phyloP scores from a whole-genome alignment of 352 stramenopile genomes.

The Phytopythium ostracodes region DNA sequence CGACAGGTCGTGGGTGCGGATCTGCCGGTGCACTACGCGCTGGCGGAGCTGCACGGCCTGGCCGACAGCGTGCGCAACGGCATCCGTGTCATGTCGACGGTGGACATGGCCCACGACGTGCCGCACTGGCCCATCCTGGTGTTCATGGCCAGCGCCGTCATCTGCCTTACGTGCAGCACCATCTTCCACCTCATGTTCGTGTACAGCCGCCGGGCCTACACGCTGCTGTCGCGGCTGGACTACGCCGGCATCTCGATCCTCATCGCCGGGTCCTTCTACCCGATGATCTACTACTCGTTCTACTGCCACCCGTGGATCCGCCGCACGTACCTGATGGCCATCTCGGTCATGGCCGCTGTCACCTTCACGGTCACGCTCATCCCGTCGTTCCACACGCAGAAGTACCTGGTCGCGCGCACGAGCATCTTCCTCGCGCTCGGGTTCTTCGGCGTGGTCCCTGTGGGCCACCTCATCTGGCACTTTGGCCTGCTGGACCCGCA shows the following conservation, averaged over 20 bases:
- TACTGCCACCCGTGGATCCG: constrained; percentile 74
- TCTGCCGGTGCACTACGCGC: constrained; percentile 66
- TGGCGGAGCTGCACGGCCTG: constrained; percentile 70
- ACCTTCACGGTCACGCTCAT: constrained; percentile 72
- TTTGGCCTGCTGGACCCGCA: constrained; percentile 79
- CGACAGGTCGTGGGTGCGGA: constrained; percentile 65
- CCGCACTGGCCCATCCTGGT: constrained; percentile 83
- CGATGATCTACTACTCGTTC: constrained; percentile 89
- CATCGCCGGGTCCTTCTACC: constrained; percentile 84
- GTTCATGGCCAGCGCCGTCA: constrained; percentile 79
- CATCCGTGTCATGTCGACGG: constrained; percentile 63
- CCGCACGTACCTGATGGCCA: constrained; percentile 60
- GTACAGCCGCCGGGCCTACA: constrained; percentile 64
- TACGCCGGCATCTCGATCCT: constrained; percentile 86
- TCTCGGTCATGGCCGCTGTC: constrained; percentile 60
- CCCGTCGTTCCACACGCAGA: constrained; percentile 64
- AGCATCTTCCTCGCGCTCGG: constrained; percentile 75
- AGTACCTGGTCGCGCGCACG: constrained; percentile 68
- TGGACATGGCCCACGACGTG: constrained; percentile 64
- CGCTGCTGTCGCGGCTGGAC: constrained; percentile 78
- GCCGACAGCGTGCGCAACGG: constrained; percentile 78
- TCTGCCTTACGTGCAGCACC: constrained; percentile 79
- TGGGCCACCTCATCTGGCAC: constrained; percentile 71
- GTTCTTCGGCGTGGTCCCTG: constrained; percentile 79
- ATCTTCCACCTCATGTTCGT: constrained; percentile 87